A percentile compares a stretch with the other conserved stretches of the same genome.
Conservation (phyloP, 1,284 basidiomycete genomes). For the Malassezia nana region DNA sequence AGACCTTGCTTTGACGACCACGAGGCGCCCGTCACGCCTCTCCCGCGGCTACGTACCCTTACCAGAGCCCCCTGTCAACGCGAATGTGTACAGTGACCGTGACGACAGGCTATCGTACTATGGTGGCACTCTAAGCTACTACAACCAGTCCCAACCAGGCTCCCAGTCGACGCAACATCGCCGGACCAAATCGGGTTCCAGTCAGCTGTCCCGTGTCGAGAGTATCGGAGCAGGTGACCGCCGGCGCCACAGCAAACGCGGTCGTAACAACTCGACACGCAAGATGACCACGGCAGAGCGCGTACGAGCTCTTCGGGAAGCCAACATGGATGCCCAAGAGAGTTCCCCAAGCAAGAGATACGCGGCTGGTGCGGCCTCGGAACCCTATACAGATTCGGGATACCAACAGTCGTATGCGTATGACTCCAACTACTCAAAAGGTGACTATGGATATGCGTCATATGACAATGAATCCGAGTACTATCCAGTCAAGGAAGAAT, state of each 20-base stretch:
- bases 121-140: background rate
- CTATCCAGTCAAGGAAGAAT: constrained; percentile 10
- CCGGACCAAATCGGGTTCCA: constrained; percentile 1
- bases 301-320: constrained; percentile 2
- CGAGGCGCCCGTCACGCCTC: background rate
- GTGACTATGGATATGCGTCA: background rate
- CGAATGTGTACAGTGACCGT: background rate
- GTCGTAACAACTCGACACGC: background rate
- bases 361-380: background rate
- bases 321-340: background rate
- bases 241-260: constrained; percentile 7
- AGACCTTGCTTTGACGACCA: background rate
- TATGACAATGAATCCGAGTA: background rate
- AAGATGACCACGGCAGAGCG: constrained; percentile 12
- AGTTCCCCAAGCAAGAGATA: background rate
- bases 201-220: constrained; percentile 15
- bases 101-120: background rate
- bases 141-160: background rate
- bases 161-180: background rate
- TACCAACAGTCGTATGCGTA: background rate
- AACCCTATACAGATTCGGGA: background rate
- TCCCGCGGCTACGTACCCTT: constrained; percentile 12
- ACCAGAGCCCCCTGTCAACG: constrained; percentile 4
- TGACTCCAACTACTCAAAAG: background rate
- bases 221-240: constrained; percentile 18